Evolutionary conservation across 116 monocot species (phyloP), one percentile per base, ranked within the genome.

Genomic region (Phalaenopsis hybrid): DNA sequence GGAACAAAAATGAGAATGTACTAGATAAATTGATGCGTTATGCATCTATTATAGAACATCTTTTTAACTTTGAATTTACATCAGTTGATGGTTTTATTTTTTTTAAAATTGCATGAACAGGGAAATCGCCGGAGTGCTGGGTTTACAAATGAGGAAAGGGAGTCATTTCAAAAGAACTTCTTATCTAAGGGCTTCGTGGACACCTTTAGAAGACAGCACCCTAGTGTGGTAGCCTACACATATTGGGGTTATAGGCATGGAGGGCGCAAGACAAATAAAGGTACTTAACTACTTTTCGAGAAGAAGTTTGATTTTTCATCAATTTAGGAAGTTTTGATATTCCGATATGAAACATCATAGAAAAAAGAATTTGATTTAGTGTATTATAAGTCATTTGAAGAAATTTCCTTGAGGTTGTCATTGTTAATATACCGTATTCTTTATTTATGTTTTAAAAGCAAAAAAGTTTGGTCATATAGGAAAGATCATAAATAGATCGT

Each of bases 101-200:
- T 57, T 12, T 17, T 21, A 20, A 73, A 43, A 72, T 61, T 28
- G 73, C 65, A 76, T 83, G 49, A 69, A 50, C 83, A 96, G 96
- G 96, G 96, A 83, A 96, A 96, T 80, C 86, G 87, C 51, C 88
- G 94, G 86, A 96, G 91, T 89, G 96, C 96, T 81, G 96, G 96
- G 51, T 96, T 94, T 83, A 96, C 96, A 52, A 80, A 84, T 81
- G 96, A 96, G 84, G 96, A 96, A 86, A 89, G 96, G 76, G 67
- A 92, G 82, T 96, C 96, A 44, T 96, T 96, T 68, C 85, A 86
- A 46, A 84, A 72, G 63, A 92, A 91, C 76, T 96, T 92, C 78
- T 81, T 96, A 50, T 87, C 91, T 4, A 88, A 78, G 80, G 96
- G 96, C 2, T 92, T 96, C 82, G 91, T 96, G 37, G 96, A 96